Base-by-base conservation (phyloP, 2,329 filamentous ascomycete species). In the Penicillium decumbens region DNA sequence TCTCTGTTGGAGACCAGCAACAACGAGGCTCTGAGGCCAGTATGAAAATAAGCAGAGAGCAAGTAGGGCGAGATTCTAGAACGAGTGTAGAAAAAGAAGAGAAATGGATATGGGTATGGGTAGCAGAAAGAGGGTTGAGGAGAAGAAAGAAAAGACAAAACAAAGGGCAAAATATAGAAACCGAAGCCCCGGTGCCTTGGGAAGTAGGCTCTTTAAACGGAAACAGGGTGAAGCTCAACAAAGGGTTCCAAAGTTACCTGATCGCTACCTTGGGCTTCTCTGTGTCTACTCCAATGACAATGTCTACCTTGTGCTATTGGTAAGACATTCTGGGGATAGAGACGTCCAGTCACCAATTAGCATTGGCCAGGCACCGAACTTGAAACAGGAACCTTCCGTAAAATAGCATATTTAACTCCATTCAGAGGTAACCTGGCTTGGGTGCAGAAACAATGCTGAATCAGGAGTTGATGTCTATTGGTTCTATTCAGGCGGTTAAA, bases 101-200 rank as follows among this genome's bases (percentile, higher is more conserved):
- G 29, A 49, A 49, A 18, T 3, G 27, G 29, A 49, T 44, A 18
- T 3, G 27, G 27, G 4, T 7, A 27, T 30, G 27, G n/a, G 5
- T 27, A 41, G 15, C 24, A 41, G 25, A 33, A 33, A 40, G 23
- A 68, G 23, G 23, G 38, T 40, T 23, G 24, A 40, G 38, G 33
- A 72, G 45, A 55, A 41, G 43, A 43, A 12, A 45, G 41, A 24
- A 25, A 50, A 39, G 39, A 23, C 27, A 15, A 50, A 33, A 42
- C 30, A 42, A 45, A 44, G 33, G 39, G 35, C 38, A n/a, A 24
- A 27, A 27, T 40, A 12, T 20, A 20, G 38, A 40, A 15, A 24
- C 9, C 24, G 37, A 24, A 39, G 37, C 23, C 4, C 15, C 1
- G 32, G 32, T 9, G 23, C 13, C 37, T 25, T 23, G 38, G 24